These are phyloP conservation scores for Cercospora berteroae DNA, from an alignment of 2,329 filamentous ascomycete species.

Conservation along the genomic window DNA sequence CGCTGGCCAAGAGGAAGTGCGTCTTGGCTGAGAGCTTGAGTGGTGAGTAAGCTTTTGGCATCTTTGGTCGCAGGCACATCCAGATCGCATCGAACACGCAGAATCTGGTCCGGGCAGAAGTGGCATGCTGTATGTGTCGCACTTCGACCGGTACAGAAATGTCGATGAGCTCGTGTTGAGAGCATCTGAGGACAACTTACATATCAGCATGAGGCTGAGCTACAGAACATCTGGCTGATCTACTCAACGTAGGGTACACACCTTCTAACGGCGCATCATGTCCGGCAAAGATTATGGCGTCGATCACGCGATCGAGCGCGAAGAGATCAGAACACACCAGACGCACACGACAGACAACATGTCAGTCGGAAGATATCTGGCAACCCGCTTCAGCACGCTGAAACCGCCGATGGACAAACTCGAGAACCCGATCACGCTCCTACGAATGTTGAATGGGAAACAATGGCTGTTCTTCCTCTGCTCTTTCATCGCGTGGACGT, in stretches of 20 bases:
- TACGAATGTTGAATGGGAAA: conserved; percentile 52
- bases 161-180: not conserved
- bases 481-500: conserved; percentile 52
- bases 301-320: conserved; percentile 22
- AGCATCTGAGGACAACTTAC: not conserved
- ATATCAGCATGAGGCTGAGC: not conserved
- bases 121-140: not conserved
- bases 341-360: conserved; percentile 32
- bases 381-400: conserved; percentile 54
- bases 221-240: not conserved
- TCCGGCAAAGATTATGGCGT: conserved; percentile 17
- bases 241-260: not conserved
- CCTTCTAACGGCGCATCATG: conserved; percentile 9
- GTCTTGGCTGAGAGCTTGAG: conserved; percentile 15
- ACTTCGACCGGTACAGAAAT: not conserved
- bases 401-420: conserved; percentile 56
- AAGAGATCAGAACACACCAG: conserved; percentile 12
- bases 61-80: not conserved
- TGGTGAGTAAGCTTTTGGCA: conserved; percentile 17
- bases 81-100: not conserved
- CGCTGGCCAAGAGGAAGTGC: conserved; percentile 2
- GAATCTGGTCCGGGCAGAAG: not conserved
- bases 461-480: conserved; percentile 60
- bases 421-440: conserved; percentile 54
- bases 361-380: conserved; percentile 49